Evolutionary conservation across 2,329 filamentous ascomycete genomes (phyloP).

Genomic region (Hymenotorrendiella dingleyae): DNA sequence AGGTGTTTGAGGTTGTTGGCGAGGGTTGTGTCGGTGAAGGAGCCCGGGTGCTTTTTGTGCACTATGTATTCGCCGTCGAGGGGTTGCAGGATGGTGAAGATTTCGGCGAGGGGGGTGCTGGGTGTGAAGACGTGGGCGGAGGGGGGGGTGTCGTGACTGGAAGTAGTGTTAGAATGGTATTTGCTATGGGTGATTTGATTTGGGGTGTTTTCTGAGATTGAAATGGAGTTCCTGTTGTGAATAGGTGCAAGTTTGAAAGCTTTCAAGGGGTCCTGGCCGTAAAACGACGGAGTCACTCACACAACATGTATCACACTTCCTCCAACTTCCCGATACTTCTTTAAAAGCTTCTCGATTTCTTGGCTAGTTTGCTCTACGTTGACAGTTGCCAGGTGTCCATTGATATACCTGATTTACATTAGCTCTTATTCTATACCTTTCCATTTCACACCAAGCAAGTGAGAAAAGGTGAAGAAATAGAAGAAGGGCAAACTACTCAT

Average conservation of each 20-base stretch:
- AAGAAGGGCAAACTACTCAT: conserved; percentile 47
- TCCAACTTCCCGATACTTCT: conserved; percentile 50
- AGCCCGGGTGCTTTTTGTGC: conserved; percentile 50
- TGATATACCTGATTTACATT: conserved; percentile 38
- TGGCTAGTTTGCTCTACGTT: conserved; percentile 48
- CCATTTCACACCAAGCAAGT: too few relatives aligned
- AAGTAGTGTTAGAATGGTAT: too few relatives aligned
- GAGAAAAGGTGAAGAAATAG: not conserved
- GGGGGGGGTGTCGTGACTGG: conserved; percentile 52
- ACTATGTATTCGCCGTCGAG: conserved; percentile 49
- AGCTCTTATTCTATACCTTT: too few relatives aligned
- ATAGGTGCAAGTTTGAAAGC: too few relatives aligned
- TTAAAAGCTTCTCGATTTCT: conserved; percentile 50
- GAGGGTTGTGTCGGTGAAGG: conserved; percentile 56
- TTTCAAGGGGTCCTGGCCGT: too few relatives aligned
- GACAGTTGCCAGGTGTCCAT: conserved; percentile 49
- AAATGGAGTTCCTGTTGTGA: too few relatives aligned
- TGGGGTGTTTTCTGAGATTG: too few relatives aligned
- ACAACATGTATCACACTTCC: conserved; percentile 54
- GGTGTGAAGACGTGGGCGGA: conserved; percentile 63
- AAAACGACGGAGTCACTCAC: too few relatives aligned
- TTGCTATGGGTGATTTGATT: too few relatives aligned
- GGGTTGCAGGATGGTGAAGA: conserved; percentile 54
- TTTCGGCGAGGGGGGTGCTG: conserved; percentile 50
- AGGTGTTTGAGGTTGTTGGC: conserved; percentile 45